Evolutionary conservation across 2,329 filamentous ascomycete species (phyloP).

Genomic region (Trichoderma polysporum): DNA sequence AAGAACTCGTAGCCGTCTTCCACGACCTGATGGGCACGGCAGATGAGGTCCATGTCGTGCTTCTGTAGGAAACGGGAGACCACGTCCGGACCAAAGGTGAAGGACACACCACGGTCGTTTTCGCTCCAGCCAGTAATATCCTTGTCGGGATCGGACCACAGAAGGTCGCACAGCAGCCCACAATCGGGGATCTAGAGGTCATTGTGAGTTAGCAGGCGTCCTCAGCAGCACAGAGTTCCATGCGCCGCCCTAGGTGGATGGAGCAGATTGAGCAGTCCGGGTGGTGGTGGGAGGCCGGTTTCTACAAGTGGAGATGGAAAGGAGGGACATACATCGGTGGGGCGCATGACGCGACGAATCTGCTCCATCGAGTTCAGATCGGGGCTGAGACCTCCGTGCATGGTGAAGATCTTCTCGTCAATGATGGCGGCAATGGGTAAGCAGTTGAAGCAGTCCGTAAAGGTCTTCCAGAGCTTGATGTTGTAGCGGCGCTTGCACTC

Average conservation of each 20-base stretch:
- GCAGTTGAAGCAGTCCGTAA: slow-evolving; percentile 99
- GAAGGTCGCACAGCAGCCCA: slow-evolving; percentile 91
- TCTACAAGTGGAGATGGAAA: not conserved
- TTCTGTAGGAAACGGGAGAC: slow-evolving; percentile 97
- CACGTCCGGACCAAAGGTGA: slow-evolving; percentile 96
- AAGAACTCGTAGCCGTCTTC: slow-evolving; percentile 99
- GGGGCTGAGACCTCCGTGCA: slow-evolving; percentile 96
- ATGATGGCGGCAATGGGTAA: slow-evolving; percentile 98
- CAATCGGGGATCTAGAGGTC: slow-evolving; percentile 90
- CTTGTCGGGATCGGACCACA: slow-evolving; percentile 99
- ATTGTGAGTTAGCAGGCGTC: slow-evolving; percentile 20
- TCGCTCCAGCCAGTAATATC: slow-evolving; percentile 99
- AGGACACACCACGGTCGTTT: slow-evolving; percentile 97
- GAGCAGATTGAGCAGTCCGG: not conserved
- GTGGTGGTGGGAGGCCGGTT: not conserved
- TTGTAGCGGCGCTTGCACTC: slow-evolving; percentile 99
- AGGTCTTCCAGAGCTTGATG: slow-evolving; percentile 99
- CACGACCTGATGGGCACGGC: slow-evolving; percentile 96
- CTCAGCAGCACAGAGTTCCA: not conserved
- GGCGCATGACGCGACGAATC: slow-evolving; percentile 97
- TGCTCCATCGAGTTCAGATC: slow-evolving; percentile 99
- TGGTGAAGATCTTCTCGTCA: slow-evolving; percentile 99
- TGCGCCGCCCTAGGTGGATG: not conserved
- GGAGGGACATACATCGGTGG: slow-evolving; percentile 82
- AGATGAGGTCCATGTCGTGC: slow-evolving; percentile 99